Conservation (phyloP, 805 yeast species). For the Candida suzukii region DNA sequence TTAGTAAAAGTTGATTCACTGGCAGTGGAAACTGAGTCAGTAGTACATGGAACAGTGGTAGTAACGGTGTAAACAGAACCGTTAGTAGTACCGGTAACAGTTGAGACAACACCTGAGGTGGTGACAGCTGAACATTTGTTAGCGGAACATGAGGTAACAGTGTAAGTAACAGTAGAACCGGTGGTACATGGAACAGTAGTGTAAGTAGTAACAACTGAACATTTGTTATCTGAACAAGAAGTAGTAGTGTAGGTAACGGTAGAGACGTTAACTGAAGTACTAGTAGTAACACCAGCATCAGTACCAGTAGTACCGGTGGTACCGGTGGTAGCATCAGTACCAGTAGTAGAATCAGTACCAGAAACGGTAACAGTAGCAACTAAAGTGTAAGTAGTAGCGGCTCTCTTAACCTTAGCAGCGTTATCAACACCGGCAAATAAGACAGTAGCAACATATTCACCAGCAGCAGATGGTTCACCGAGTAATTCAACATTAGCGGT, state of each 20-base stretch:
- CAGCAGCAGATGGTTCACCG: background rate
- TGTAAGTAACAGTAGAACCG: background rate
- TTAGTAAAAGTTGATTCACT: background rate
- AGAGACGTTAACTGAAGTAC: background rate
- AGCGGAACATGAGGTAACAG: constrained; percentile 31
- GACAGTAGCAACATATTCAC: background rate
- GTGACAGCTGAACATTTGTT: constrained; percentile 11
- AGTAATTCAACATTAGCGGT: background rate
- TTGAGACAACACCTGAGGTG: background rate
- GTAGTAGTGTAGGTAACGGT: background rate
- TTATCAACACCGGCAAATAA: background rate
- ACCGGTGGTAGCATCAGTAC: background rate
- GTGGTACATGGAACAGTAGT: background rate
- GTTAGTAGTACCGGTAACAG: background rate
- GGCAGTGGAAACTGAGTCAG: background rate
- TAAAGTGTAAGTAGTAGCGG: background rate
- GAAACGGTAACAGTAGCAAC: background rate
- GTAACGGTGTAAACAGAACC: background rate
- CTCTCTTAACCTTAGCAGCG: background rate
- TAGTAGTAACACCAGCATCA: background rate
- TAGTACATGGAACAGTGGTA: background rate
- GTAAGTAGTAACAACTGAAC: background rate
- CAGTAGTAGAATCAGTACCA: background rate
- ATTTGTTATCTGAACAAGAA: constrained; percentile 34
- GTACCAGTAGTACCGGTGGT: background rate